phyloP scores from a whole-genome alignment of 139 green algal species.

The Micromonas commoda region DNA sequence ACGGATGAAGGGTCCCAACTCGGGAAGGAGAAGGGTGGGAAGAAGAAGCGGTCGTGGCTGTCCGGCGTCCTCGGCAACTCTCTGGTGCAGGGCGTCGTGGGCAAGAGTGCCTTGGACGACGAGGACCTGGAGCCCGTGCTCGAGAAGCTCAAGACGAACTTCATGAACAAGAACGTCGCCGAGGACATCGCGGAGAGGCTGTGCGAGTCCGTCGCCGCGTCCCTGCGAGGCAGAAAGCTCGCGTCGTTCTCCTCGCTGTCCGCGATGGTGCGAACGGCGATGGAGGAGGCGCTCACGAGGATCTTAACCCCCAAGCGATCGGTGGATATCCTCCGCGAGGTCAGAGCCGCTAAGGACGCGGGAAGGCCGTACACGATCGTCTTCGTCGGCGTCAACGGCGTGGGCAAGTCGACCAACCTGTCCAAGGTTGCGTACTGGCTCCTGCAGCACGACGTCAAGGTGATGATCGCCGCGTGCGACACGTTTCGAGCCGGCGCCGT shows the following conservation, averaged over 20 bases:
- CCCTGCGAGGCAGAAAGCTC: background rate
- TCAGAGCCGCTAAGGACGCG: constrained; percentile 47
- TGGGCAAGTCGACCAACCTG: constrained; percentile 98
- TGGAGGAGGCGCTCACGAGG: constrained; percentile 38
- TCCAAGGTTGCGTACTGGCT: constrained; percentile 97
- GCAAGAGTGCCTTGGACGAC: constrained; percentile 48
- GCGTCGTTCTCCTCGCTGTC: constrained; percentile 33
- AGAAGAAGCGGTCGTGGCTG: background rate
- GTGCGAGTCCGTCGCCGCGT: background rate
- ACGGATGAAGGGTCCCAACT: no score
- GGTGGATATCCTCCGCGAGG: constrained; percentile 71
- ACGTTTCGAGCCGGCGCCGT: constrained; percentile 96
- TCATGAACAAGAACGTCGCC: constrained; percentile 97
- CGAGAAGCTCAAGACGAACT: constrained; percentile 76
- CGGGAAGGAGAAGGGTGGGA: background rate
- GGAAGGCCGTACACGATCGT: constrained; percentile 89
- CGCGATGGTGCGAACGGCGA: constrained; percentile 49
- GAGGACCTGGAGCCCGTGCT: constrained; percentile 80
- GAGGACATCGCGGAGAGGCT: constrained; percentile 77
- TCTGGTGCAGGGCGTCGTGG: background rate
- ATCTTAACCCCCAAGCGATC: constrained; percentile 45
- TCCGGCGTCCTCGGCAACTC: background rate
- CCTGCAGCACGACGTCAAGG: constrained; percentile 59
- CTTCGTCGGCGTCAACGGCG: constrained; percentile 98
- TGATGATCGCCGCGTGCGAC: constrained; percentile 95